Base-by-base conservation (phyloP, 2,329 filamentous ascomycete genomes). In the Penicillium sp. region DNA sequence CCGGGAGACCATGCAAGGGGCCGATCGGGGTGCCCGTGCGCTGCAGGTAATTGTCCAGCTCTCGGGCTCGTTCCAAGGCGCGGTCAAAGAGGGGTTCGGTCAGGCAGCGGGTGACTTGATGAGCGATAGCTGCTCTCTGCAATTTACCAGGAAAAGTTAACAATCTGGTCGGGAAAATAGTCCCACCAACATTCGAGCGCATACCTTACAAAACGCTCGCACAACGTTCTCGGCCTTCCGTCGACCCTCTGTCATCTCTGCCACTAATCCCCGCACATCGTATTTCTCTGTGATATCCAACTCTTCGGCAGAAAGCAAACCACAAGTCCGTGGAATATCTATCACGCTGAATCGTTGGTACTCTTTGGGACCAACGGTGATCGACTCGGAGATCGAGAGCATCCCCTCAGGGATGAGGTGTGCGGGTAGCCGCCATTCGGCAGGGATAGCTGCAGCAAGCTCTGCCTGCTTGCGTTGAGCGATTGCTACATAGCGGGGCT, bases 1-100 rank as follows among this genome's bases (percentile, higher is more conserved):
- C 76, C 0, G 84, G 84, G 0, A 88, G 74, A 2, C 85, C 84
- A 61, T 88, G 84, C 0, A 88, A 74, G 0, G 85, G 84, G 0
- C 85, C 85, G 2, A 81, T 61, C 0, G 79, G 71, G 50, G 68
- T 72, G 0, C 74, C 75, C 23, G 72, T 74, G 30, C 64, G 66
- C 7, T 60, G 53, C 19, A 75, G 58, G 50, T 80, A 72, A 0
- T 71, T 64, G 47, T 85, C 82, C 0, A 84, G 73, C 26, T 75
- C 65, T 7, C 69, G 62, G 0, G 81, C 82, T 11, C 75, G 74
- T 10, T 71, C 52, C 0, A 84, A 30, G 0, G 83, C 83, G 6
- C 73, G 63, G 2, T 76, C 71, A 61, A 83, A 81, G 45, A 83
- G 76, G 27, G 80, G 78, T 52, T 85, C 81, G 0, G 78, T 79